These are phyloP conservation scores for Melianthus villosus DNA, from an alignment of 441 rosid species.

Conservation along the genomic window DNA sequence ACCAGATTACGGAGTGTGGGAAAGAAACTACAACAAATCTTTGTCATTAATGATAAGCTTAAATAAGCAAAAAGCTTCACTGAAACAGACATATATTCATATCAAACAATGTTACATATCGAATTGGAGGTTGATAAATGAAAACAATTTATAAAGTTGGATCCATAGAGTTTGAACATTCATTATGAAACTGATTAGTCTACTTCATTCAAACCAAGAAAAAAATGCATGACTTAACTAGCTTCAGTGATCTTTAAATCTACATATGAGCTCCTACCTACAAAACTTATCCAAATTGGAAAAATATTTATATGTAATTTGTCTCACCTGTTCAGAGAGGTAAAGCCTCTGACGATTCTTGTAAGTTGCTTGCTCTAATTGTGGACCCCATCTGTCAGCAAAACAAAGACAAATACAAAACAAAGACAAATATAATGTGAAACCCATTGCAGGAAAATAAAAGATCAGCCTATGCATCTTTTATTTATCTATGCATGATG, in stretches of 20 bases:
- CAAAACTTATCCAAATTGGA: background rate
- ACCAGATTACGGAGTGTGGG: background rate
- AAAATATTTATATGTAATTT: background rate
- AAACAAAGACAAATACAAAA: conserved; percentile 1
- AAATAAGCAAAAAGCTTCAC: background rate
- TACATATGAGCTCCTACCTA: background rate
- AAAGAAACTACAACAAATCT: background rate
- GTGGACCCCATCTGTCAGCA: conserved; percentile 80
- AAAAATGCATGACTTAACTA: no score
- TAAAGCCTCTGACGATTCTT: conserved; percentile 96
- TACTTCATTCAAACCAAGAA: no score
- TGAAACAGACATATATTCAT: background rate
- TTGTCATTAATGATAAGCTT: background rate
- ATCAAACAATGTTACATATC: background rate
- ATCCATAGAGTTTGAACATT: no score
- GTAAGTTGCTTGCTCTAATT: conserved; percentile 82
- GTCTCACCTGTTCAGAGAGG: conserved; percentile 82
- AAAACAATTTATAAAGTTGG: no score
- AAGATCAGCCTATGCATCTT: background rate
- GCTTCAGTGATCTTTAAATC: background rate
- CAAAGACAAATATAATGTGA: background rate
- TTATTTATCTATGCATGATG: conserved; percentile 21
- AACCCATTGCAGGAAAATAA: no score
- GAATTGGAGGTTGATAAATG: no score
- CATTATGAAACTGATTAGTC: no score